Conservation (phyloP, 176 grass and related monocot genomes). For the Metroxylon sagu region DNA sequence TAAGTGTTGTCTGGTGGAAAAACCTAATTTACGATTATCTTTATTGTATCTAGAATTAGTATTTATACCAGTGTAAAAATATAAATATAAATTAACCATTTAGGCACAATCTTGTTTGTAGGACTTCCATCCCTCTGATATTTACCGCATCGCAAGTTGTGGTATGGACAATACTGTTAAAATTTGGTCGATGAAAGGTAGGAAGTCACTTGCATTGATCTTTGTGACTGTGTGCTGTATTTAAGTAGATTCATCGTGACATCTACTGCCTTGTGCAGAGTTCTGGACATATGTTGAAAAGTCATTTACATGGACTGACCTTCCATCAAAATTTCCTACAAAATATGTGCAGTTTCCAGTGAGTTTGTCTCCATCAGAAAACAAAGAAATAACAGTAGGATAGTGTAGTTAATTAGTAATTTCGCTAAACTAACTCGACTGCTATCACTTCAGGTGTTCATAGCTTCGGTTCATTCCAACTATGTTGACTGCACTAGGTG, state of each 20-base stretch:
- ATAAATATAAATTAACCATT: not conserved
- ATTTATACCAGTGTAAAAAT: no score
- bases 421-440: conserved; percentile 6
- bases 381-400: not conserved
- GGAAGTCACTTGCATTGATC: conserved; percentile 7
- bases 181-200: conserved; percentile 99
- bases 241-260: conserved; percentile 16
- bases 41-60: no score
- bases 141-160: conserved; percentile 83
- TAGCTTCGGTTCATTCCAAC: conserved; percentile 72
- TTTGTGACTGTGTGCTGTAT: conserved; percentile 4
- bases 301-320: conserved; percentile 92
- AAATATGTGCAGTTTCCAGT: conserved; percentile 98
- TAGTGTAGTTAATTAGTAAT: no score
- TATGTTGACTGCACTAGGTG: conserved; percentile 96
- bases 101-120: conserved; percentile 22
- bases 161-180: conserved; percentile 97
- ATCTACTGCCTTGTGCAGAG: conserved; percentile 35
- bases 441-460: conserved; percentile 44
- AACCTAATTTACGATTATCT: no score
- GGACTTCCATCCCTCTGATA: conserved; percentile 96
- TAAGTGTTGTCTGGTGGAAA: conserved; percentile 29
- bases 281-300: conserved; percentile 97
- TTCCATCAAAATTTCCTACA: conserved; percentile 92
- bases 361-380: conserved; percentile 6